Percentiles rank a stretch among this genome's conserved stretches.
Evolutionary conservation across 441 rosid genomes (phyloP).

Genomic region (Pelargonium cotyledonis): DNA sequence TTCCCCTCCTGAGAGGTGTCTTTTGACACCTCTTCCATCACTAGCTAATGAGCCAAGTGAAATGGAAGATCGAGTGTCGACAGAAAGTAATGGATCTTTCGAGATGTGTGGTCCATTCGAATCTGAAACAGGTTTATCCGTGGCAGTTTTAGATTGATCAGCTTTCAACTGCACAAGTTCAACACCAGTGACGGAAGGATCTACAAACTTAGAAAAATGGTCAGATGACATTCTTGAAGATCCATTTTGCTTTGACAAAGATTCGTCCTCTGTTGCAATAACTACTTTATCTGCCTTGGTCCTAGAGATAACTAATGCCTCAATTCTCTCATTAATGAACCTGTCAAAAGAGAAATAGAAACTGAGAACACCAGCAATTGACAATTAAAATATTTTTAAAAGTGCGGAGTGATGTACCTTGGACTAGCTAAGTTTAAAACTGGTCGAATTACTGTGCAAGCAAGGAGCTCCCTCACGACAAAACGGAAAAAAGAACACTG

Average conservation of each 20-base stretch:
- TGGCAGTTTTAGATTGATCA: constrained; percentile 38
- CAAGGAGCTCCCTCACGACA: constrained; percentile 83
- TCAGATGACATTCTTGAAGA: constrained; percentile 58
- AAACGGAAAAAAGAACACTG: constrained; percentile 76
- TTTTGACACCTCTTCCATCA: constrained; percentile 42
- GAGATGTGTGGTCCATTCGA: constrained; percentile 35
- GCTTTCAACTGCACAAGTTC: constrained; percentile 85
- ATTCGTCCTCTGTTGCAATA: constrained; percentile 41
- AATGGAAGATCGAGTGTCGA: constrained; percentile 65
- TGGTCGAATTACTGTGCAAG: constrained; percentile 92
- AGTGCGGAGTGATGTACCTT: constrained; percentile 39
- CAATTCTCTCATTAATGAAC: constrained; percentile 92
- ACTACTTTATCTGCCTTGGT: constrained; percentile 48
- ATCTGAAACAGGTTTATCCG: constrained; percentile 32
- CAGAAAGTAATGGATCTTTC: constrained; percentile 93
- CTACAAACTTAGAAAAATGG: constrained; percentile 61
- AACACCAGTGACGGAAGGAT: constrained; percentile 85
- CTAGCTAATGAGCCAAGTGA: constrained; percentile 61
- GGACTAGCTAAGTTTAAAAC: constrained; percentile 85
- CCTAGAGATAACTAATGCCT: constrained; percentile 52
- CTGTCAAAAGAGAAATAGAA: constrained; percentile 35
- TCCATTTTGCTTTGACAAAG: constrained; percentile 51
- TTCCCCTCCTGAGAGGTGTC: constrained; percentile 50
- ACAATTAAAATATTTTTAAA: constrained; percentile 9
- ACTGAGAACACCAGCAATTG: constrained; percentile 18